These are phyloP conservation scores for Phytophthora gonapodyides DNA, from an alignment of 352 stramenopile species.

Conservation along the genomic window DNA sequence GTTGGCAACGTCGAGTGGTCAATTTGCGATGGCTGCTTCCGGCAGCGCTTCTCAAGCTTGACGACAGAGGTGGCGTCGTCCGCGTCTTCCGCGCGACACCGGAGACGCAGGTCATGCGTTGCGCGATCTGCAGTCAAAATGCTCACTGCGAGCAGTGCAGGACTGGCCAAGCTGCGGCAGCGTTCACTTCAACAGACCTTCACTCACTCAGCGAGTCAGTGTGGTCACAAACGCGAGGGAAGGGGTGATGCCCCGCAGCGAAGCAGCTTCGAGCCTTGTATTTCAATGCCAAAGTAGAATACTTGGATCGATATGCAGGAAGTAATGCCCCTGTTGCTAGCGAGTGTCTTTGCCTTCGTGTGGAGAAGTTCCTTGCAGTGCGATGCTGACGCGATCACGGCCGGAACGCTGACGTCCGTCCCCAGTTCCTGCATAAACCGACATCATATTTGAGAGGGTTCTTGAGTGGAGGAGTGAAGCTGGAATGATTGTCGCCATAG, in stretches of 20 bases:
- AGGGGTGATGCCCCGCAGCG: conserved; percentile 1
- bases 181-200: conserved; percentile 26
- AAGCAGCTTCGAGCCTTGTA: background rate
- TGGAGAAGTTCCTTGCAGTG: background rate
- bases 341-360: background rate
- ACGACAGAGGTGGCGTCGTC: no score
- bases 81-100: no score
- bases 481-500: conserved; percentile 18
- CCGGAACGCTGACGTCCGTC: conserved; percentile 16
- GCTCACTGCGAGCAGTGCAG: no score
- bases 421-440: conserved; percentile 2
- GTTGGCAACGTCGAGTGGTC: no score
- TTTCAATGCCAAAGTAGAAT: background rate
- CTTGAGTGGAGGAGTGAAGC: conserved; percentile 41
- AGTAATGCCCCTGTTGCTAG: background rate
- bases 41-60: no score
- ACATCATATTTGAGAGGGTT: conserved; percentile 17
- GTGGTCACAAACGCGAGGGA: background rate
- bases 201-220: conserved; percentile 27
- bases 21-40: no score
- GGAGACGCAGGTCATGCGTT: no score
- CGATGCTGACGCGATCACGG: conserved; percentile 24
- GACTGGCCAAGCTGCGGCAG: no score
- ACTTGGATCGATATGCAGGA: background rate
- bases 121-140: no score